Evolutionary conservation across 2,329 filamentous ascomycete genomes (phyloP).

Genomic region (Uncinocarpus reesii): DNA sequence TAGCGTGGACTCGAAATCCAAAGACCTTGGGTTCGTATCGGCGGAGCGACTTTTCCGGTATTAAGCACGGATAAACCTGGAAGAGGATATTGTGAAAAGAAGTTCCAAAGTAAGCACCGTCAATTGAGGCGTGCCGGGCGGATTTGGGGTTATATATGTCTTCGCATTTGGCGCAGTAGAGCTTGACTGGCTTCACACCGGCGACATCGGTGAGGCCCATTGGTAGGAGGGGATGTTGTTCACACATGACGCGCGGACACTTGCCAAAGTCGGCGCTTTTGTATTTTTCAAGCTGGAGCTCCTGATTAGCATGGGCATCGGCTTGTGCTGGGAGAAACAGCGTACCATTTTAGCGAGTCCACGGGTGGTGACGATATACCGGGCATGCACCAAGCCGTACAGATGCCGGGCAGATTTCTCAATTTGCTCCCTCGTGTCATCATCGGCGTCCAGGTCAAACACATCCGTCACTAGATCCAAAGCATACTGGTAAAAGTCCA

Average conservation of each 20-base stretch:
- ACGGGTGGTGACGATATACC: constrained; percentile 92
- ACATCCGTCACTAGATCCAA: constrained; percentile 95
- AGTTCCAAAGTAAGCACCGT: constrained; percentile 95
- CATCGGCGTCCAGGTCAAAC: constrained; percentile 96
- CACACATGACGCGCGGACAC: constrained; percentile 91
- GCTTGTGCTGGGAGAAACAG: constrained; percentile 9
- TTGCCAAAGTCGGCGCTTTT: constrained; percentile 98
- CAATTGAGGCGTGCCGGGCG: constrained; percentile 84
- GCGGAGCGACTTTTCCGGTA: constrained; percentile 73
- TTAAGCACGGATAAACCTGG: constrained; percentile 87
- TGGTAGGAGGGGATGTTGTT: constrained; percentile 82
- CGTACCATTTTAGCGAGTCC: constrained; percentile 91
- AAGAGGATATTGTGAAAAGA: constrained; percentile 99
- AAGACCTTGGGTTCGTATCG: constrained; percentile 86
- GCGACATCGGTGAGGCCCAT: constrained; percentile 89
- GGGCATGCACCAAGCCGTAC: constrained; percentile 89
- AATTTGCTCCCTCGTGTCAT: constrained; percentile 95
- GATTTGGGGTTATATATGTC: constrained; percentile 99
- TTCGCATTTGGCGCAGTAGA: constrained; percentile 95
- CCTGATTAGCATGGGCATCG: neutral
- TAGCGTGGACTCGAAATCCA: constrained; percentile 89
- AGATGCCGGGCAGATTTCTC: constrained; percentile 94
- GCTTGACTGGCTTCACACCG: constrained; percentile 81
- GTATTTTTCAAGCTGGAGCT: constrained; percentile 88
- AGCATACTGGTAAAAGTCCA: constrained; percentile 98